phyloP scores from a whole-genome alignment of 495 filamentous ascomycete species.

The Friedmanniomyces endolithicus region DNA sequence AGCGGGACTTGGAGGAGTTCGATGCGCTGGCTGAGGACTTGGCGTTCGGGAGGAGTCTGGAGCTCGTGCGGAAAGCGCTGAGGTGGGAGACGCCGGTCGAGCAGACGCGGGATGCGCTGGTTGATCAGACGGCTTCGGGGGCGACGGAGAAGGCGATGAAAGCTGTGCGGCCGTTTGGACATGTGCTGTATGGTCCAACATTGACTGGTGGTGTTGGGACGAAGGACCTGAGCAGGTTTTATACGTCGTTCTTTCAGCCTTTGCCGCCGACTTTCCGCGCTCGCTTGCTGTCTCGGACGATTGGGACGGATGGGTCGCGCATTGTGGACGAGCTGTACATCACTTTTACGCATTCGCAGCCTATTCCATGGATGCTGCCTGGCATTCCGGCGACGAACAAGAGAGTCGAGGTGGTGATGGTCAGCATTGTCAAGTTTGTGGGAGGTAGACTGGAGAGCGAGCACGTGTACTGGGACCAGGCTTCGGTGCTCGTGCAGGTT shows the following conservation, averaged over 20 bases:
- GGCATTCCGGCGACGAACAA: slow-evolving; percentile 59
- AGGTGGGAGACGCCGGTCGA: slow-evolving; percentile 48
- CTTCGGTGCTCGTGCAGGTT: slow-evolving; percentile 62
- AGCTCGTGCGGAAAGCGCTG: slow-evolving; percentile 41
- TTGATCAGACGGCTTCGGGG: slow-evolving; percentile 37
- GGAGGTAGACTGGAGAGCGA: slow-evolving; percentile 67
- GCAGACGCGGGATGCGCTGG: slow-evolving; percentile 45
- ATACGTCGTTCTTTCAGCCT: slow-evolving; percentile 61
- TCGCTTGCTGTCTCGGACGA: slow-evolving; percentile 59
- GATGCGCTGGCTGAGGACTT: slow-evolving; percentile 36
- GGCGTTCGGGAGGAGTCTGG: slow-evolving; percentile 40
- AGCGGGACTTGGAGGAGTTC: slow-evolving; percentile 41
- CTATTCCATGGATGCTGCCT: slow-evolving; percentile 71
- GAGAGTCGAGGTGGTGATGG: slow-evolving; percentile 56
- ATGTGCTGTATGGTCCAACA: slow-evolving; percentile 45
- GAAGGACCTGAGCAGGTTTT: slow-evolving; percentile 55
- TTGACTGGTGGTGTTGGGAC: slow-evolving; percentile 65
- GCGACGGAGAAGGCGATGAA: slow-evolving; percentile 48
- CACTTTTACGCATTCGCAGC: slow-evolving; percentile 56
- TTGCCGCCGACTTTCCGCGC: slow-evolving; percentile 56
- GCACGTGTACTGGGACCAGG: slow-evolving; percentile 83
- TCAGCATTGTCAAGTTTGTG: slow-evolving; percentile 62
- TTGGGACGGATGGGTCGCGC: slow-evolving; percentile 40
- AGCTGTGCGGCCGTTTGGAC: slow-evolving; percentile 32
- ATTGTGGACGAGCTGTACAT: slow-evolving; percentile 48